phyloP scores from a whole-genome alignment of 2,329 filamentous ascomycete species.

The Pseudogymnoascus sp. region DNA sequence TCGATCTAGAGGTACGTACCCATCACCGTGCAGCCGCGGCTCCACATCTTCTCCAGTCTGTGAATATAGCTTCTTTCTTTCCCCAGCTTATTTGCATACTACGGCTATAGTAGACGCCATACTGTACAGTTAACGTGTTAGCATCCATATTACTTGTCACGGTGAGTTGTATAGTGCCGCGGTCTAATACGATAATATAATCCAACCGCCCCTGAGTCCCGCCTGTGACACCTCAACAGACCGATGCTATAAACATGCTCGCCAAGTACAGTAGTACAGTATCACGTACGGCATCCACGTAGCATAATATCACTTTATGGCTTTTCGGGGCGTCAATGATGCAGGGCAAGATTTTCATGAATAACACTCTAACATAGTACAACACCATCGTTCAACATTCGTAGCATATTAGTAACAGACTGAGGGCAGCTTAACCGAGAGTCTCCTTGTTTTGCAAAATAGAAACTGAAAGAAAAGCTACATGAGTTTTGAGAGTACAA shows the following conservation, averaged over 20 bases:
- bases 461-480: conserved; percentile 9
- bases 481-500: conserved; percentile 11
- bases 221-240: background rate
- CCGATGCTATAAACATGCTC: background rate
- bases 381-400: conserved; percentile 12
- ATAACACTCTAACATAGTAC: conserved; percentile 11
- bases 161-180: background rate
- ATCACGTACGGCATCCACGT: background rate
- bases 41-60: conserved; percentile 2
- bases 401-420: conserved; percentile 12
- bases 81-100: background rate
- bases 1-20: background rate
- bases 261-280: too few species aligned
- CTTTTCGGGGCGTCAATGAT: background rate
- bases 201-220: background rate
- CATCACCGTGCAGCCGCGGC: background rate
- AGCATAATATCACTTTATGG: background rate
- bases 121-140: background rate
- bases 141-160: too few species aligned
- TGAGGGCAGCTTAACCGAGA: conserved; percentile 9
- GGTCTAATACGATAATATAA: background rate
- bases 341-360: conserved; percentile 11
- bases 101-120: too few species aligned
- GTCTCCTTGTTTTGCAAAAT: conserved; percentile 10
- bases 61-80: background rate